Evolutionary conservation across 495 filamentous ascomycete species (phyloP), one percentile per base, ranked within the genome.

Genomic region (Penicillium canescens): DNA sequence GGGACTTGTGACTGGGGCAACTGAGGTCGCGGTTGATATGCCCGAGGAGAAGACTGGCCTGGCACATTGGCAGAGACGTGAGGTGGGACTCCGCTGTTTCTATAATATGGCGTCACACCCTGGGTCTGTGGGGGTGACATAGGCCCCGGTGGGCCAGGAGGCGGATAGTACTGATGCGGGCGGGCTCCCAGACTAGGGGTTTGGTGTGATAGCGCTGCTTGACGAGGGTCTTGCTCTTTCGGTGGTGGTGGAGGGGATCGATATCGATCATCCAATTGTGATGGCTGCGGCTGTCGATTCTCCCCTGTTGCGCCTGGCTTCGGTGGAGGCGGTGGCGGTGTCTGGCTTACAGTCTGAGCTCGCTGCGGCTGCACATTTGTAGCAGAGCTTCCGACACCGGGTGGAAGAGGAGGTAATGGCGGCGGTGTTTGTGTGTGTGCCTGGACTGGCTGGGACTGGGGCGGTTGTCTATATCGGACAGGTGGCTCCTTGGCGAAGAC

Each of bases 401-500:
- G 79, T 24, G 89, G 89, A 13, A 90, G 68, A 34, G 89, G 88
- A 49, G 88, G 88, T 41, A 86, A 68, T 31, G 87, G 88, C 21
- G 88, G 85, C 51, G 66, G 70, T 48, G 72, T 67, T 44, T 71
- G 73, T 0, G 75, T 66, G 46, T 78, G 75, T 36, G 74, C 48
- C 16, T 31, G 28, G 9, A 31, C 65, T 16, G 71, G 62, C 37
- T 71, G 72, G 24, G 70, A 56, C 35, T 57, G 62, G 41, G 58
- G 63, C 9, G 42, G 80, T 54, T 85, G 85, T 49, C 82, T 87
- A 46, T 90, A 81, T 51, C 90, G 82, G 20, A 97, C 90, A 0
- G 94, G 94, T 23, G 94, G 94, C 61, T 98, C 94, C 69, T 94
- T 94, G 18, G 91, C 86, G 65, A 98, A 98, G 2, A 97, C 81